Evolutionary conservation across 2,329 filamentous ascomycete genomes (phyloP).

Genomic region (Fusarium hostae): DNA sequence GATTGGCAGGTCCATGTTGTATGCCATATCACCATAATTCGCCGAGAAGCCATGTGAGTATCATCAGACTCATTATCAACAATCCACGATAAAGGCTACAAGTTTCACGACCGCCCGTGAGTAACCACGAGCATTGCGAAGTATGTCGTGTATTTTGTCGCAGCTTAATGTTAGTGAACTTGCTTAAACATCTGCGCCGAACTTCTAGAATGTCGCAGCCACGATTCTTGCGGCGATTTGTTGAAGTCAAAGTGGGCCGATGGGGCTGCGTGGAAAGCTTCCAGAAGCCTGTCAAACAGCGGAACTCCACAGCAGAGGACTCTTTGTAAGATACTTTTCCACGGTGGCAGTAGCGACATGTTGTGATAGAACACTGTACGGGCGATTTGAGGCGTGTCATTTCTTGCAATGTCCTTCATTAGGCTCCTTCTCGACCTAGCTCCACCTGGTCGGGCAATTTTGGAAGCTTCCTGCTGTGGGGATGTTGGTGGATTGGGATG

Average conservation of each 20-base stretch:
- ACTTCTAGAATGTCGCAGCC: slow-evolving; percentile 24
- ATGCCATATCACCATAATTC: slow-evolving; percentile 12
- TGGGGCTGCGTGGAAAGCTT: slow-evolving; percentile 44
- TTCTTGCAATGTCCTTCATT: slow-evolving; percentile 11
- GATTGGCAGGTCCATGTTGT: slow-evolving; percentile 17
- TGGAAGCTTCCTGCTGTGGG: slow-evolving; percentile 33
- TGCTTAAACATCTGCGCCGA: slow-evolving; percentile 9
- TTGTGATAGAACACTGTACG: slow-evolving; percentile 29
- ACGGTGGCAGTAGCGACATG: slow-evolving; percentile 14
- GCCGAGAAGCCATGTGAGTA: slow-evolving; percentile 4
- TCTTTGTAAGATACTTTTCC: slow-evolving; percentile 20
- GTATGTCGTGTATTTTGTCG: slow-evolving; percentile 7
- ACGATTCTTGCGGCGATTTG: slow-evolving; percentile 33
- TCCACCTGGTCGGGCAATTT: slow-evolving; percentile 33
- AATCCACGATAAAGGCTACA: not conserved
- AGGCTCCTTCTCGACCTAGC: slow-evolving; percentile 26
- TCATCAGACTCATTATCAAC: not conserved
- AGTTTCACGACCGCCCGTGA: not conserved
- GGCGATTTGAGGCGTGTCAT: slow-evolving; percentile 5
- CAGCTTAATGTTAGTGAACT: not conserved
- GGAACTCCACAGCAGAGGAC: slow-evolving; percentile 11
- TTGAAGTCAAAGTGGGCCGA: slow-evolving; percentile 37
- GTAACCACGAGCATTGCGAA: not conserved
- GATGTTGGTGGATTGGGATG: slow-evolving; percentile 38
- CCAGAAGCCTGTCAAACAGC: slow-evolving; percentile 43